Evolutionary conservation across 768 basidiomycete genomes (phyloP).

Genomic region (Psilocybe subaeruginosa): DNA sequence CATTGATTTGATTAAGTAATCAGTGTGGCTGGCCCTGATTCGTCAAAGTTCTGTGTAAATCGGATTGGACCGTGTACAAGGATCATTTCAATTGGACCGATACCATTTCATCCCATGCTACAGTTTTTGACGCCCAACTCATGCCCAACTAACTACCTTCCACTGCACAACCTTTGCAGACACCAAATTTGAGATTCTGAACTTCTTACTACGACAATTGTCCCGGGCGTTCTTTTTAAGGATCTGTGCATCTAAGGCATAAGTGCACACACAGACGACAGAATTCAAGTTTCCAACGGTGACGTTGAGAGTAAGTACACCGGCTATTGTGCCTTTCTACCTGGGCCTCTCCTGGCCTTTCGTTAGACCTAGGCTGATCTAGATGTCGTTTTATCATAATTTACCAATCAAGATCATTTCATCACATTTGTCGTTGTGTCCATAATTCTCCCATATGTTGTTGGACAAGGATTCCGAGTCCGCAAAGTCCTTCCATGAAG

Average conservation of each 20-base stretch:
- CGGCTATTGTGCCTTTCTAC: slow-evolving; percentile 2
- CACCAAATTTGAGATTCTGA: too few relatives aligned
- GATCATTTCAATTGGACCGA: background rate
- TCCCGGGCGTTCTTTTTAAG: too few relatives aligned
- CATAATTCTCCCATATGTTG: slow-evolving; percentile 20
- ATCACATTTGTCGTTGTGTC: slow-evolving; percentile 5
- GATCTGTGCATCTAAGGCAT: too few relatives aligned
- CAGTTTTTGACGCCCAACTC: too few relatives aligned
- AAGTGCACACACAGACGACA: too few relatives aligned
- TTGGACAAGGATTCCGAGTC: slow-evolving; percentile 31
- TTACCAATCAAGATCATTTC: slow-evolving; percentile 3
- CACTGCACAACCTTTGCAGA: too few relatives aligned
- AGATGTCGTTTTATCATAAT: slow-evolving; percentile 9
- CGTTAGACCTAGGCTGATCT: slow-evolving; percentile 15
- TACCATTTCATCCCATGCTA: background rate
- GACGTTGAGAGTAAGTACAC: background rate
- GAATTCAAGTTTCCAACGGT: background rate
- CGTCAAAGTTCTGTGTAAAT: background rate
- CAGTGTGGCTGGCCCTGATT: background rate
- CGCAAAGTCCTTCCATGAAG: slow-evolving; percentile 46
- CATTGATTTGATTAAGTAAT: slow-evolving; percentile 32
- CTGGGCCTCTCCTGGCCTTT: slow-evolving; percentile 2
- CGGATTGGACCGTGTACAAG: background rate
- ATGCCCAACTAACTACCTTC: too few relatives aligned
- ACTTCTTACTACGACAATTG: too few relatives aligned